Conservation (phyloP, 768 basidiomycete species). For the Floccularia luteovirens region DNA sequence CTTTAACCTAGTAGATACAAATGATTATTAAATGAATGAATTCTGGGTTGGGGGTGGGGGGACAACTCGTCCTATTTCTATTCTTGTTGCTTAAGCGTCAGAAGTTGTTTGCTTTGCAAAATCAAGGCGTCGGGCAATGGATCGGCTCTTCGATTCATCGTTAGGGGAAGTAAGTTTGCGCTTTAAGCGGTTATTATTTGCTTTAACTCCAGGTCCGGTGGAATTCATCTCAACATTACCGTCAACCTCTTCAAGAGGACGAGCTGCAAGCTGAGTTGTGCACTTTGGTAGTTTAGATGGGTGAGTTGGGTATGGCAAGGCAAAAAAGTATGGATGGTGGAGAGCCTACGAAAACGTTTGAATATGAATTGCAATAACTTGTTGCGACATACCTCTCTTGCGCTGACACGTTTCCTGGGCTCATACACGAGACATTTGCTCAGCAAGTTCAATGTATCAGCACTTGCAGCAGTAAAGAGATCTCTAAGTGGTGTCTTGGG, state of each 20-base stretch:
- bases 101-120: slow-evolving; percentile 50
- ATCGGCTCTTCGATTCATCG: slow-evolving; percentile 41
- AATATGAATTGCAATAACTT: slow-evolving; percentile 1
- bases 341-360: slow-evolving; percentile 51
- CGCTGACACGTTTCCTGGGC: slow-evolving; percentile 73
- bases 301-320: slow-evolving; percentile 80
- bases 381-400: slow-evolving; percentile 57
- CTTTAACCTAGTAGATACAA: too few relatives aligned
- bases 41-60: too few relatives aligned
- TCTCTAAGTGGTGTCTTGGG: slow-evolving; percentile 77
- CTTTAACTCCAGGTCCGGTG: slow-evolving; percentile 45
- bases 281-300: slow-evolving; percentile 86
- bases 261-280: slow-evolving; percentile 28
- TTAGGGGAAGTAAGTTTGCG: slow-evolving; percentile 59
- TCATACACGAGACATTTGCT: slow-evolving; percentile 78
- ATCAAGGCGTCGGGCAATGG: slow-evolving; percentile 66
- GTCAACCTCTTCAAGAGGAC: slow-evolving; percentile 73
- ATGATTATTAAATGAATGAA: too few relatives aligned
- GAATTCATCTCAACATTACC: slow-evolving; percentile 54
- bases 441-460: slow-evolving; percentile 79
- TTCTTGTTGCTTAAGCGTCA: slow-evolving; percentile 16
- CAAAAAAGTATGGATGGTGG: slow-evolving; percentile 80
- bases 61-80: too few relatives aligned
- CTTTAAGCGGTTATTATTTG: slow-evolving; percentile 53
- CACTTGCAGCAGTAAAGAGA: slow-evolving; percentile 86